Evolutionary conservation across 2,329 filamentous ascomycete genomes (phyloP), one percentile per base, ranked within the genome.

Genomic region (Phaeosphaeria sp.): DNA sequence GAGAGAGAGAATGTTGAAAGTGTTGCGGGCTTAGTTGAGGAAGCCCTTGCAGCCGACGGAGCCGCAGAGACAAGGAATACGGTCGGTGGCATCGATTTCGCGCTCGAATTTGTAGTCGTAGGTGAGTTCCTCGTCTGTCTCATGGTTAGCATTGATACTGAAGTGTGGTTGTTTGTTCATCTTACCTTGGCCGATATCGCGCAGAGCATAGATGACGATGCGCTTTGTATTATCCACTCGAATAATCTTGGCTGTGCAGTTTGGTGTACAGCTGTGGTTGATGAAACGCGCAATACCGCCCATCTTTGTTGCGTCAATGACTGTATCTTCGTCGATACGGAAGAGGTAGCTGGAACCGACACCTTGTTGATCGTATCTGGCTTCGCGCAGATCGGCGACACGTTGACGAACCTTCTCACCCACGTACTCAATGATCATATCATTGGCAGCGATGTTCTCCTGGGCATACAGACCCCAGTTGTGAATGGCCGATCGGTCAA

Each of bases 91-190:
- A 72, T 93, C 93, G 73, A 96, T 92, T 80, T 99, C 95, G 70
- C 95, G 91, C 82, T 99, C 95, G 78, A 99, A 99, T 79, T 99
- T 99, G 86, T 99, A 99, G 82, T 99, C 95, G 82, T 99, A 99
- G 2, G 95, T 99, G 77, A 99, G 88, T 83, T 99, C 95, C 81
- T 99, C 95, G 77, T 97, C 95, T 99, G 74, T 60, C 27, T 45
- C 53, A 44, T 39, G 13, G 68, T 80, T 70, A 74, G 77, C 33
- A 51, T 24, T 30, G 17, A 6, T 25, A 21, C 21, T 8, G 15
- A 6, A 15, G 9, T 42, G 7, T n/a, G 5, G 18, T 15, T 13
- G 5, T 8, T 30, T 11, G 11, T 49, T 42, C 25, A 52, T 87
- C 91, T 84, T 86, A 97, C 95, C 95, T 84, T 94, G 89, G 69